These are phyloP conservation scores for Orobanche coerulescens DNA, from an alignment of 257 asterid genomes.

Conservation along the genomic window DNA sequence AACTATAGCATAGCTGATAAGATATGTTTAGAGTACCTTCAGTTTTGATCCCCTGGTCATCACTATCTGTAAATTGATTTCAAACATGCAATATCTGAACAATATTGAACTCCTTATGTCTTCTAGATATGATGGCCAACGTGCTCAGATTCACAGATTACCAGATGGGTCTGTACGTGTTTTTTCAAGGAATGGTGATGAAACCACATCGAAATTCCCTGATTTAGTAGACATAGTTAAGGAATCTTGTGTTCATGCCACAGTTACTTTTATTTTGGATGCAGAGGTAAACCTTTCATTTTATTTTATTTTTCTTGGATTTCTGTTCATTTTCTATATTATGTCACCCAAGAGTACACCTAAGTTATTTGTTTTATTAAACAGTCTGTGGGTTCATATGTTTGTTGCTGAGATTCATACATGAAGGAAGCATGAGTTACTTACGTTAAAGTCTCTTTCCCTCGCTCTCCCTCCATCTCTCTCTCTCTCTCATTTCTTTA, in stretches of 20 bases:
- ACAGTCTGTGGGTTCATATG: constrained; percentile 17
- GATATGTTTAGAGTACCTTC: not conserved
- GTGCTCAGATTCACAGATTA: constrained; percentile 79
- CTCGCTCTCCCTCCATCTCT: too few relatives aligned
- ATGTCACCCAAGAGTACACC: not conserved
- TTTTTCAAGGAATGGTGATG: constrained; percentile 88
- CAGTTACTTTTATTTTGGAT: constrained; percentile 60
- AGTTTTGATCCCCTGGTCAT: not conserved
- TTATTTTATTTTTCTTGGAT: not conserved
- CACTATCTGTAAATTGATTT: not conserved
- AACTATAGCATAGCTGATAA: not conserved
- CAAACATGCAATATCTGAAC: constrained; percentile 4
- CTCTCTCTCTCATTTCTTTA: not conserved
- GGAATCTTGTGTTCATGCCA: constrained; percentile 42
- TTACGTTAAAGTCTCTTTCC: constrained; percentile 5
- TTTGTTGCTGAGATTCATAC: constrained; percentile 17
- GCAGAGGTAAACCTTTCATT: constrained; percentile 55
- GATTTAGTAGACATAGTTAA: constrained; percentile 56
- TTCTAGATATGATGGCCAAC: constrained; percentile 90
- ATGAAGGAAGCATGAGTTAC: constrained; percentile 13
- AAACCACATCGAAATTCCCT: constrained; percentile 74
- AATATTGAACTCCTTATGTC: constrained; percentile 16
- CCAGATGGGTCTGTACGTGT: constrained; percentile 64
- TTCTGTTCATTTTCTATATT: not conserved
- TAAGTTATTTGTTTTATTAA: not conserved